A percentile compares a stretch with the other conserved stretches of the same genome.
Evolutionary conservation across 768 basidiomycete genomes (phyloP).

Genomic region (Neoboletus subvelutipes): DNA sequence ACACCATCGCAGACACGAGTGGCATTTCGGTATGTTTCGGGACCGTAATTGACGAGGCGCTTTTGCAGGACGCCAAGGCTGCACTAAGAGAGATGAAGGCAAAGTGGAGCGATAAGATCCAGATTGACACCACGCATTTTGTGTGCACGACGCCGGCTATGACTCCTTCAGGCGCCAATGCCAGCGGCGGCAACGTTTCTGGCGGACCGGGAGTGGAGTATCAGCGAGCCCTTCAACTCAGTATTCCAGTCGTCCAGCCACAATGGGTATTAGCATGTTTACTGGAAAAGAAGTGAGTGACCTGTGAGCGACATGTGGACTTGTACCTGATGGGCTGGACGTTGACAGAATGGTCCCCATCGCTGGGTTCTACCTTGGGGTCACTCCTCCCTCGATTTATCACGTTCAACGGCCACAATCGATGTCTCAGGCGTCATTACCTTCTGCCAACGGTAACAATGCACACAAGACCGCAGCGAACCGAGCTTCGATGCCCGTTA

Average conservation of each 20-base stretch:
- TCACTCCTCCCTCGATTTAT: conserved; percentile 46
- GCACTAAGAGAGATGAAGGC: conserved; percentile 86
- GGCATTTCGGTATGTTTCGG: conserved; percentile 96
- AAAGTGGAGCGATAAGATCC: conserved; percentile 88
- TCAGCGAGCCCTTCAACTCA: conserved; percentile 90
- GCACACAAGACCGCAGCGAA: conserved; percentile 41
- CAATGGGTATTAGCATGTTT: conserved; percentile 93
- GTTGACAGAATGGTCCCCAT: conserved; percentile 82
- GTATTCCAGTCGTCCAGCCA: conserved; percentile 93
- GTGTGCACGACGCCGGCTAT: conserved; percentile 90
- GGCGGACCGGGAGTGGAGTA: conserved; percentile 83
- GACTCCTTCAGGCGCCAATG: conserved; percentile 56
- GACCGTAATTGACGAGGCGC: conserved; percentile 70
- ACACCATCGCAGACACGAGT: conserved; percentile 93
- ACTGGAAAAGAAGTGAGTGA: conserved; percentile 72
- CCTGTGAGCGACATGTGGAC: background rate
- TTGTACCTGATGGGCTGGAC: background rate
- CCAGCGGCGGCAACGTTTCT: conserved; percentile 48
- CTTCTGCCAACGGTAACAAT: conserved; percentile 35
- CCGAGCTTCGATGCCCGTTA: conserved; percentile 68
- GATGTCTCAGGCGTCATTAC: conserved; percentile 67
- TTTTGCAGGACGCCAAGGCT: conserved; percentile 79
- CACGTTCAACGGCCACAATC: conserved; percentile 58
- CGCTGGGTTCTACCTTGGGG: conserved; percentile 76
- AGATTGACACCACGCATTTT: conserved; percentile 98